A percentile compares a stretch with the other conserved stretches of the same genome.
These are phyloP conservation scores for Pulveroboletus sp. DNA, from an alignment of 768 basidiomycete genomes.

Conservation along the genomic window DNA sequence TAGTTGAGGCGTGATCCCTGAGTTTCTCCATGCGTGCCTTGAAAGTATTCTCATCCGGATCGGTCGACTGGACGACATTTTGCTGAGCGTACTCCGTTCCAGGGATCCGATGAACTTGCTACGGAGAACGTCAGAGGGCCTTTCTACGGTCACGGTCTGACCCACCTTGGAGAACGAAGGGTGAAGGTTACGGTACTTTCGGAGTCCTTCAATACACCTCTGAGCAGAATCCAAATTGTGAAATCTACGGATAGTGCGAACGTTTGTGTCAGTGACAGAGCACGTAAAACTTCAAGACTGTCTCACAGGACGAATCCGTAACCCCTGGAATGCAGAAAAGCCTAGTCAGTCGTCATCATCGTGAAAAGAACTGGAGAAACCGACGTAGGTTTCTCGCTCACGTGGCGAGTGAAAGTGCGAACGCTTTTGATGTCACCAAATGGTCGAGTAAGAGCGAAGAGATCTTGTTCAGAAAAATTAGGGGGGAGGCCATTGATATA, in stretches of 20 bases:
- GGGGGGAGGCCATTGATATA: slow-evolving; percentile 89
- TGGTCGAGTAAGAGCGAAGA: slow-evolving; percentile 67
- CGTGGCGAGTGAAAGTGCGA: slow-evolving; percentile 79
- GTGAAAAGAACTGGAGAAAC: slow-evolving; percentile 15
- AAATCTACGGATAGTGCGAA: slow-evolving; percentile 47
- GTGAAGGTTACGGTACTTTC: slow-evolving; percentile 74
- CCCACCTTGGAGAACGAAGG: slow-evolving; percentile 83
- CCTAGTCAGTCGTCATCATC: not conserved
- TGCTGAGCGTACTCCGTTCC: slow-evolving; percentile 61
- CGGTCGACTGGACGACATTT: slow-evolving; percentile 18
- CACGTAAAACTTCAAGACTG: slow-evolving; percentile 1
- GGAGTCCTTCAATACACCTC: slow-evolving; percentile 67
- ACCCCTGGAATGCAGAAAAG: slow-evolving; percentile 45
- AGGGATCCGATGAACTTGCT: slow-evolving; percentile 81
- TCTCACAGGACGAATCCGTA: slow-evolving; percentile 79
- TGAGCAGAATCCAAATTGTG: slow-evolving; percentile 64
- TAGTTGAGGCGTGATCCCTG: slow-evolving; percentile 66
- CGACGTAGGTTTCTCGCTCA: slow-evolving; percentile 64
- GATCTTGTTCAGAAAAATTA: slow-evolving; percentile 76
- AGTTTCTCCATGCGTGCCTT: slow-evolving; percentile 79
- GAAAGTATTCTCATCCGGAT: slow-evolving; percentile 46
- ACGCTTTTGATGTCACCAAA: slow-evolving; percentile 77
- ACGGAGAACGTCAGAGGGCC: slow-evolving; percentile 1
- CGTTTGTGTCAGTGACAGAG: not conserved
- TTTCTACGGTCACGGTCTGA: not conserved